Percentiles rank a stretch among this genome's conserved stretches.
phyloP scores from a whole-genome alignment of 2,329 filamentous ascomycete genomes.

The Stagonosporopsis tanaceti region DNA sequence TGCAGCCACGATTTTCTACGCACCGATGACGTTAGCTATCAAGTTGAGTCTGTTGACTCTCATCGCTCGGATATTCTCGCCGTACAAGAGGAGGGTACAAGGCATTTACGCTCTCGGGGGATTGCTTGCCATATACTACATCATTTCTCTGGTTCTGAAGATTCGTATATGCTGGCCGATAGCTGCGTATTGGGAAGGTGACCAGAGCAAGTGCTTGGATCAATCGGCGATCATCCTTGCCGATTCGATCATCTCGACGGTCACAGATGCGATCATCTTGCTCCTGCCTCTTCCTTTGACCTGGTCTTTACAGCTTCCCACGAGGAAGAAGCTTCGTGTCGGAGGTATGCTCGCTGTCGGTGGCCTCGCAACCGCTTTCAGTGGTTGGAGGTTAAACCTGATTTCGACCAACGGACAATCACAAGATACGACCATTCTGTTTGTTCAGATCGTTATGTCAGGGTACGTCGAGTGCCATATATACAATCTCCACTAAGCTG shows the following conservation, averaged over 20 bases:
- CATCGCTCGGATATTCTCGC: constrained; percentile 33
- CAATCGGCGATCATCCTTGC: constrained; percentile 45
- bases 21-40: constrained; percentile 28
- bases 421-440: constrained; percentile 14
- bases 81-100: constrained; percentile 20
- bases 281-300: constrained; percentile 46
- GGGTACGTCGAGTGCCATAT: constrained; percentile 5
- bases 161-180: constrained; percentile 28
- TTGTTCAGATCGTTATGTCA: constrained; percentile 19
- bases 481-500: not conserved
- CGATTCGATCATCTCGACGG: constrained; percentile 43
- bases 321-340: constrained; percentile 47
- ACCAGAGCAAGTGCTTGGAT: constrained; percentile 40
- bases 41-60: constrained; percentile 37
- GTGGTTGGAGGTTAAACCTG: constrained; percentile 37
- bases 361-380: constrained; percentile 40
- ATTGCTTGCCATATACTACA: constrained; percentile 19
- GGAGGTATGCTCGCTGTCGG: constrained; percentile 41
- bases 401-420: constrained; percentile 19
- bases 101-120: constrained; percentile 26
- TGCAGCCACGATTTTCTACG: constrained; percentile 28
- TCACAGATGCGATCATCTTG: constrained; percentile 48
- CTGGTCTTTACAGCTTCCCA: constrained; percentile 39
- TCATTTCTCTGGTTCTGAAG: constrained; percentile 12
- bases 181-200: constrained; percentile 28